phyloP scores from a whole-genome alignment of 805 yeast genomes.

The Saccharomycopsis oosterbeekiorum region DNA sequence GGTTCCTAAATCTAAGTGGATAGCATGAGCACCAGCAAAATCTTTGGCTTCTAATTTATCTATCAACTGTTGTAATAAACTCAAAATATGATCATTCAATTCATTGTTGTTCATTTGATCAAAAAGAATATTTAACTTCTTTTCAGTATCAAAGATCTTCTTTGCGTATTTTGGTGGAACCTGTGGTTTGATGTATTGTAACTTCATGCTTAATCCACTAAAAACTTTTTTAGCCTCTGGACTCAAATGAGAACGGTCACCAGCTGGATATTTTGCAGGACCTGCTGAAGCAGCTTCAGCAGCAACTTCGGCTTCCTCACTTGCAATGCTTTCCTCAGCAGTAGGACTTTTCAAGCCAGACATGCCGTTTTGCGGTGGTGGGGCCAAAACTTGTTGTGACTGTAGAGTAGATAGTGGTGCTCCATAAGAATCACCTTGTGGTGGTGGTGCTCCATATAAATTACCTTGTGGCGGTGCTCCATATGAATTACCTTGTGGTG shows the following conservation, averaged over 20 bases:
- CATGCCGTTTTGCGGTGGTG: conserved; percentile 6
- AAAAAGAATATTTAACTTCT: conserved; percentile 66
- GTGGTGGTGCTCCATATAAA: background rate
- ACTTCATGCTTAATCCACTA: conserved; percentile 42
- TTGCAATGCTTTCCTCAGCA: conserved; percentile 22
- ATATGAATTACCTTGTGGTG: background rate
- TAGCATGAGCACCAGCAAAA: conserved; percentile 45
- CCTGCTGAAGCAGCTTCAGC: conserved; percentile 22
- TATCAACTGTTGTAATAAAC: conserved; percentile 41
- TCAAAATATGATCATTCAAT: conserved; percentile 45
- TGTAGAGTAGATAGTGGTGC: background rate
- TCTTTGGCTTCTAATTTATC: conserved; percentile 43
- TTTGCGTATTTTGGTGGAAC: conserved; percentile 66
- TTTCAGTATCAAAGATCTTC: conserved; percentile 73
- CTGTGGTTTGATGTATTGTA: conserved; percentile 56
- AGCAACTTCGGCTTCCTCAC: conserved; percentile 17
- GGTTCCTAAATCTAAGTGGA: conserved; percentile 51
- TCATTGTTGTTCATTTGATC: conserved; percentile 72
- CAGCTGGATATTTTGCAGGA: conserved; percentile 35
- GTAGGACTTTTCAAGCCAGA: conserved; percentile 17
- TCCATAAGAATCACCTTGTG: background rate
- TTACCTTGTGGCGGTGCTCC: background rate
- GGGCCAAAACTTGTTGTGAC: conserved; percentile 5
- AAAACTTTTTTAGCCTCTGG: conserved; percentile 47
- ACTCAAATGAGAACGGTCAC: conserved; percentile 63